Evolutionary conservation across 192 early-diverging fungal species (phyloP).

Genomic region (Podila clonocystis): DNA sequence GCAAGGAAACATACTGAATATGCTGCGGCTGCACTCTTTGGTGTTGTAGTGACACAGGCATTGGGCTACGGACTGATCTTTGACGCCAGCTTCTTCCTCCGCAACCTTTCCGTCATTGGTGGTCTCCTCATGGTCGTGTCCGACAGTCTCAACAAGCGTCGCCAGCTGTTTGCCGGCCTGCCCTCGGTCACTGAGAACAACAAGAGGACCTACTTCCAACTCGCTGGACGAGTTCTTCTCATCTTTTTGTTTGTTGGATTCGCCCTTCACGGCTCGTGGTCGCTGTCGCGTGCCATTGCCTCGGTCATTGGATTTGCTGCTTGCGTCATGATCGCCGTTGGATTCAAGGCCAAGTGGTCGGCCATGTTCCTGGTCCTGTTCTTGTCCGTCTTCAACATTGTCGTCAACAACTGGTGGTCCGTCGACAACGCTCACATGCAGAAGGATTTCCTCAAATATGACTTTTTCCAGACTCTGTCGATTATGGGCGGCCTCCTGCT

Average conservation of each 20-base stretch:
- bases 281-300: conserved; percentile 73
- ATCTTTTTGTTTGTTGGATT: conserved; percentile 94
- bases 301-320: conserved; percentile 81
- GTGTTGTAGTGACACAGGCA: conserved; percentile 87
- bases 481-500: conserved; percentile 97
- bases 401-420: conserved; percentile 98
- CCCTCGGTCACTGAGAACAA: conserved; percentile 87
- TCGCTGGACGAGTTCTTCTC: conserved; percentile 91
- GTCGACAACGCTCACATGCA: conserved; percentile 82
- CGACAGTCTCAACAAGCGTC: conserved; percentile 73
- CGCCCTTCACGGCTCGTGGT: conserved; percentile 86
- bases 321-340: conserved; percentile 95
- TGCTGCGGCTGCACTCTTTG: conserved; percentile 85
- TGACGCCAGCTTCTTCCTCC: conserved; percentile 89
- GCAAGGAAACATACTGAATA: conserved; percentile 81
- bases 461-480: conserved; percentile 97
- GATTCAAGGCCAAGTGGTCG: conserved; percentile 98
- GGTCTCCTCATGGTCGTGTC: conserved; percentile 96
- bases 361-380: conserved; percentile 94
- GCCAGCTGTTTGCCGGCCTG: conserved; percentile 88
- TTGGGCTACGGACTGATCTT: conserved; percentile 96
- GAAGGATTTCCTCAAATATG: conserved; percentile 95
- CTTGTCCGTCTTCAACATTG: conserved; percentile 88
- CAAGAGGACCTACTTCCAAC: conserved; percentile 90
- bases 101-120: conserved; percentile 93